These are phyloP conservation scores for Elsinoe necatrix DNA, from an alignment of 2,329 filamentous ascomycete species.

Conservation along the genomic window DNA sequence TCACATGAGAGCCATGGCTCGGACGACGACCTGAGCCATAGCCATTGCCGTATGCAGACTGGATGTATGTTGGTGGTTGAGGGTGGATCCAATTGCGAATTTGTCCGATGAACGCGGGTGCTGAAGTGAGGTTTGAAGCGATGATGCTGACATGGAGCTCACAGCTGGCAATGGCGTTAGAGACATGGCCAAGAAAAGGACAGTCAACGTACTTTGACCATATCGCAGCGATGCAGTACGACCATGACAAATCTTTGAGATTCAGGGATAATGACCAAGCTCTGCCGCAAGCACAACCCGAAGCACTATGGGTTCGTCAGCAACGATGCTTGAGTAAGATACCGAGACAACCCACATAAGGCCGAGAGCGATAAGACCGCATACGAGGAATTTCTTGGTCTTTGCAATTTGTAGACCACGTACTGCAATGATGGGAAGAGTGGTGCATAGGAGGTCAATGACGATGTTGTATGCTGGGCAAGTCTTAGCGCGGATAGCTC, in stretches of 20 bases:
- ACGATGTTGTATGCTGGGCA: slow-evolving; percentile 23
- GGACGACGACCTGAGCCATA: background rate
- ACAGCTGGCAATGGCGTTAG: slow-evolving; percentile 19
- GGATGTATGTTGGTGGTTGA: background rate
- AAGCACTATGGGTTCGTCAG: slow-evolving; percentile 18
- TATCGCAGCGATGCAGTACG: slow-evolving; percentile 24
- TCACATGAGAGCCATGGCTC: background rate
- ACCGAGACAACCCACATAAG: slow-evolving; percentile 14
- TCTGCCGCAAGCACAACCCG: slow-evolving; percentile 21
- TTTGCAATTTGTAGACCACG: slow-evolving; percentile 23
- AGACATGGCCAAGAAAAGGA: background rate
- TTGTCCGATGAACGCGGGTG: slow-evolving; percentile 15
- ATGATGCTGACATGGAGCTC: slow-evolving; percentile 26
- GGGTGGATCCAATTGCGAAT: background rate
- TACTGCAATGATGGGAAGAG: slow-evolving; percentile 23
- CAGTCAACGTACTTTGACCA: slow-evolving; percentile 18
- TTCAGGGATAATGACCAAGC: slow-evolving; percentile 23
- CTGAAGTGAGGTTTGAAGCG: slow-evolving; percentile 24
- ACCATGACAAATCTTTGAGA: slow-evolving; percentile 23
- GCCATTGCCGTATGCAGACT: background rate
- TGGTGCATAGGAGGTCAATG: slow-evolving; percentile 24
- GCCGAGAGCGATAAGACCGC: slow-evolving; percentile 25
- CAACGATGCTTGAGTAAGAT: background rate
- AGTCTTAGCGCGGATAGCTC: background rate
- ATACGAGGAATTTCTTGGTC: slow-evolving; percentile 24